Conservation (phyloP, 768 basidiomycete genomes). For the Suillus clintonianus region DNA sequence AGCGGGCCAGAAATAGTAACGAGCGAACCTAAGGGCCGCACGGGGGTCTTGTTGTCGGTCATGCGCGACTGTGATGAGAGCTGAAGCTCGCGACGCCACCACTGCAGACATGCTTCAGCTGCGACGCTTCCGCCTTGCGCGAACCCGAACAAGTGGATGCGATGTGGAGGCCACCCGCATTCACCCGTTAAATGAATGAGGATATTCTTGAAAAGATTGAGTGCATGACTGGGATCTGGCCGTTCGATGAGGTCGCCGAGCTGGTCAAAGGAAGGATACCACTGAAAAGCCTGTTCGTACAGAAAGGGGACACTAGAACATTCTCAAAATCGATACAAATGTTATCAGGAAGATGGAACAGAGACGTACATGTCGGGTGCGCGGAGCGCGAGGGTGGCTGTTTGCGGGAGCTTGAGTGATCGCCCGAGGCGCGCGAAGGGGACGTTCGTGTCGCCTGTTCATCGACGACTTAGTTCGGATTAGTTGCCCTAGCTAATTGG, state of each 20-base stretch:
- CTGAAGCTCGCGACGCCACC: conserved; percentile 47
- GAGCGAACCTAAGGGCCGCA: conserved; percentile 60
- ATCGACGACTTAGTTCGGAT: conserved; percentile 1
- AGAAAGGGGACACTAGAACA: conserved; percentile 69
- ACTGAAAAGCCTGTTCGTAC: conserved; percentile 79
- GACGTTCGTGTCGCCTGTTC: conserved; percentile 73
- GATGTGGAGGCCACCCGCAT: conserved; percentile 63
- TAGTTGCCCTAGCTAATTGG: background rate
- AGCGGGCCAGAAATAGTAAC: conserved; percentile 72
- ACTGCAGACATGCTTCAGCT: conserved; percentile 60
- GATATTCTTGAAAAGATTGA: conserved; percentile 55
- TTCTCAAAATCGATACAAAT: background rate
- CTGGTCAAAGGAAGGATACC: conserved; percentile 81
- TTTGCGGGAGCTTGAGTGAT: conserved; percentile 84
- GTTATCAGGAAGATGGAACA: background rate
- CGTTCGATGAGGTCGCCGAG: conserved; percentile 70
- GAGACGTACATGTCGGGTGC: conserved; percentile 70
- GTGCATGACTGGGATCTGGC: conserved; percentile 73
- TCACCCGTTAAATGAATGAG: conserved; percentile 57
- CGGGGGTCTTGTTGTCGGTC: conserved; percentile 5
- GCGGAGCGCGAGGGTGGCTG: conserved; percentile 78
- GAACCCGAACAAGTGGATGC: conserved; percentile 89
- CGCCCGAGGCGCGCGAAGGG: conserved; percentile 78
- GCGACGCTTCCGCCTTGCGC: conserved; percentile 85
- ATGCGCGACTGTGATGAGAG: conserved; percentile 1